Base-by-base conservation (phyloP, 1,284 basidiomycete species). In the Peniophora sp. region DNA sequence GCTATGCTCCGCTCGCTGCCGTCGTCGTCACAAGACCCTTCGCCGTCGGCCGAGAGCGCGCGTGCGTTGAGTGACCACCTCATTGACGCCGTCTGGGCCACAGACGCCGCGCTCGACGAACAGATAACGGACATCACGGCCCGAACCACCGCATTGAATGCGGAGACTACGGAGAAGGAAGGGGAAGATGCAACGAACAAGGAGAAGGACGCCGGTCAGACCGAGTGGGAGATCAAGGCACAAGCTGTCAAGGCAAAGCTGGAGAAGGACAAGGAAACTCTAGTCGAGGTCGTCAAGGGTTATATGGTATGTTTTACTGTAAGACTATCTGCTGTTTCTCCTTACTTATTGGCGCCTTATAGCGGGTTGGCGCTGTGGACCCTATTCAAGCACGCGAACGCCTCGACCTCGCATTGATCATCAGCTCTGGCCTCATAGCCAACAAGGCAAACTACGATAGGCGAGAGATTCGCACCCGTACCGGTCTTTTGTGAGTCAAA, bases 81-180 rank as follows among this genome's bases (percentile, higher is more conserved):
- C 3, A 75, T 92, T 17, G 89, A 92, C 60, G 72, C 86, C 58
- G 69, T 90, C 41, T 92, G 89, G 89, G 74, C 85, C 22, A 63
- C 88, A 48, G 88, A 92, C 63, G 72, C 77, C 27, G 79, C 85
- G 55, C 64, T 92, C 52, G 88, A 92, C 52, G 88, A 91, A 58
- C 62, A 81, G 39, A 56, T 84, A 43, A 63, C 64, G 8, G 84
- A 88, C 57, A 73, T 75, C 39, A 85, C 17, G 23, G 20, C 20
- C 23, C 8, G 20, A 15, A 22, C 15, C 15, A 22, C n/a, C 15
- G 39, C 39, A 6, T 41, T 22, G 20, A 20, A n/a, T 10, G 18
- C 20, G 17, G 12, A 14, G 14, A 57, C 59, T 12, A 61, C 68
- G 24, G 62, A 74, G 15, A 55, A 58, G 42, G 50, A 47, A 18